phyloP scores from a whole-genome alignment of 2,329 filamentous ascomycete genomes.

The Neocucurbitaria cava region DNA sequence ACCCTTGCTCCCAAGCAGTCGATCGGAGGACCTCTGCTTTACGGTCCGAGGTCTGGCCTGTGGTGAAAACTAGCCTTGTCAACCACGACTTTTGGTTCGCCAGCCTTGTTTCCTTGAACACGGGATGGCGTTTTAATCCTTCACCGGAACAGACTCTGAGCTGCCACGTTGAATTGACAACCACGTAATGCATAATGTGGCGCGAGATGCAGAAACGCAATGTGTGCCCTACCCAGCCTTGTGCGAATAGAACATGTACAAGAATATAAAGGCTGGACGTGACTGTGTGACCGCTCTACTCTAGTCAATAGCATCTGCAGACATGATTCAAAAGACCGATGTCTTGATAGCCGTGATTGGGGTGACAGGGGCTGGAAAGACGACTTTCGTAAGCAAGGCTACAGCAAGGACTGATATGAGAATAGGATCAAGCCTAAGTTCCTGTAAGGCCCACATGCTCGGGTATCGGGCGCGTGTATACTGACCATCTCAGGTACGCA shows the following conservation, averaged over 20 bases:
- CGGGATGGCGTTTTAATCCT: background rate
- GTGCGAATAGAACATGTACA: background rate
- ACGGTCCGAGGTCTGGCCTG: background rate
- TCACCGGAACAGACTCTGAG: background rate
- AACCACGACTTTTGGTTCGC: background rate
- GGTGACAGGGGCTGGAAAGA: constrained; percentile 50
- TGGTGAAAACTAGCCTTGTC: background rate
- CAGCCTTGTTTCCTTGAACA: background rate
- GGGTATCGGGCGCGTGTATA: background rate
- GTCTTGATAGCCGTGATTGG: constrained; percentile 49
- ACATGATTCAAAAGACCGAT: background rate
- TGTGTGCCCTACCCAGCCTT: background rate
- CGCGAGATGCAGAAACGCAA: background rate
- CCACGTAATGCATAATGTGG: background rate
- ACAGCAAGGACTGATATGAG: constrained; percentile 17
- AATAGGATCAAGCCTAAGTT: constrained; percentile 39
- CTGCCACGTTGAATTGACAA: background rate
- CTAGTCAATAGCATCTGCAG: background rate
- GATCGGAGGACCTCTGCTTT: background rate
- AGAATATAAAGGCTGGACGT: background rate
- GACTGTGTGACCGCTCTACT: background rate
- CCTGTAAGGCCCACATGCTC: constrained; percentile 9
- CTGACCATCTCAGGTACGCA: background rate
- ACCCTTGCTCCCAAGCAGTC: background rate
- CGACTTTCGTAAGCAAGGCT: constrained; percentile 40